phyloP scores from a whole-genome alignment of 805 yeast genomes.

The Candida pseudoglaebosa region DNA sequence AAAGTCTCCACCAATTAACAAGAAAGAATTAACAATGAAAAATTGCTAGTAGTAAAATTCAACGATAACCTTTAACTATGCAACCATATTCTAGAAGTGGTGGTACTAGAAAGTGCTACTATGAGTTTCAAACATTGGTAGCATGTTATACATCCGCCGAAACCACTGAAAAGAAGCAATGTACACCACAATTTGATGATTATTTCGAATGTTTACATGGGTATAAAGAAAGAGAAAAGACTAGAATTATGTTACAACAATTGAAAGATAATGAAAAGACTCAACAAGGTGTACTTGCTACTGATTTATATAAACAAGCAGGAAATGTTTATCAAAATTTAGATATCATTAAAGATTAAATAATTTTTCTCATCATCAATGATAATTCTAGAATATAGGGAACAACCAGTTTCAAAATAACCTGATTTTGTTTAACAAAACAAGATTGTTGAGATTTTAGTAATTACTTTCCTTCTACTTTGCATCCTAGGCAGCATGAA shows the following conservation, averaged over 20 bases:
- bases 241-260: slow-evolving; percentile 43
- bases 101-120: slow-evolving; percentile 46
- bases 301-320: slow-evolving; percentile 40
- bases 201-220: slow-evolving; percentile 47
- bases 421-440: too few species aligned
- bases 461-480: background rate
- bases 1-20: slow-evolving; percentile 5
- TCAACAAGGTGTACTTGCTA: slow-evolving; percentile 37
- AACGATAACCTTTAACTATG: slow-evolving; percentile 18
- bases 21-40: background rate
- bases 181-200: slow-evolving; percentile 43
- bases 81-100: slow-evolving; percentile 47
- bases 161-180: slow-evolving; percentile 37
- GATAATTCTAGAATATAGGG: too few species aligned
- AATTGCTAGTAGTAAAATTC: background rate
- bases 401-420: too few species aligned
- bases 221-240: slow-evolving; percentile 42
- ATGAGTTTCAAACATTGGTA: slow-evolving; percentile 42
- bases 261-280: slow-evolving; percentile 41
- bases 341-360: slow-evolving; percentile 29
- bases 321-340: slow-evolving; percentile 41
- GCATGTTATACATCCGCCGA: slow-evolving; percentile 45
- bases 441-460: too few species aligned
- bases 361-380: too few species aligned
- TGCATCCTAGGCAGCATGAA: slow-evolving; percentile 2